These are phyloP conservation scores for Filobasidium wieringae DNA, from an alignment of 768 basidiomycete species.

Conservation along the genomic window DNA sequence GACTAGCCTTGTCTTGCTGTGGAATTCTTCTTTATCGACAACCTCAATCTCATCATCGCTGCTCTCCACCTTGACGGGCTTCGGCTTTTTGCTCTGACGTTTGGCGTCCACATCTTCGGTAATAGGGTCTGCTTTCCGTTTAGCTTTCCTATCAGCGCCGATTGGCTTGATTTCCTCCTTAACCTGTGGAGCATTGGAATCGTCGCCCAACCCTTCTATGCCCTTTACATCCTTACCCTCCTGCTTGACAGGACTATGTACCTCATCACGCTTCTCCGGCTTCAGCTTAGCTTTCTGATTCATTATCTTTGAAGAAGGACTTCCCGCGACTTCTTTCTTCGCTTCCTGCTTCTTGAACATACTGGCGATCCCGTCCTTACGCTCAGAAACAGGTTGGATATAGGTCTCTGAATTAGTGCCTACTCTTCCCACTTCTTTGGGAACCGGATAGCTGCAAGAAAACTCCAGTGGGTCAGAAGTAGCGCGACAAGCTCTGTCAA, in stretches of 20 bases:
- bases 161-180: too few species aligned
- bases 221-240: slow-evolving; percentile 17
- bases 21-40: not conserved
- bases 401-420: slow-evolving; percentile 70
- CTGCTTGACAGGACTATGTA: slow-evolving; percentile 13
- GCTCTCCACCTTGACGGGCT: slow-evolving; percentile 1
- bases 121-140: too few species aligned
- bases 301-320: slow-evolving; percentile 5
- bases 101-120: too few species aligned
- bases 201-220: slow-evolving; percentile 23
- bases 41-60: slow-evolving; percentile 6
- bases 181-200: slow-evolving; percentile 32
- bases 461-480: not conserved
- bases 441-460: slow-evolving; percentile 62
- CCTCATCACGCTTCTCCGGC: slow-evolving; percentile 2
- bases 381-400: slow-evolving; percentile 61
- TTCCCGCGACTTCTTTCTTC: not conserved
- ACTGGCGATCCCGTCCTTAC: slow-evolving; percentile 62
- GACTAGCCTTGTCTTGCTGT: not conserved
- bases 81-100: not conserved
- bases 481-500: not conserved
- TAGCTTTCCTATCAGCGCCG: not conserved
- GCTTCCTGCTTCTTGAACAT: slow-evolving; percentile 37
- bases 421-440: slow-evolving; percentile 81
- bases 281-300: slow-evolving; percentile 8